phyloP scores from a whole-genome alignment of 805 yeast species.

The Spathaspora boniae region DNA sequence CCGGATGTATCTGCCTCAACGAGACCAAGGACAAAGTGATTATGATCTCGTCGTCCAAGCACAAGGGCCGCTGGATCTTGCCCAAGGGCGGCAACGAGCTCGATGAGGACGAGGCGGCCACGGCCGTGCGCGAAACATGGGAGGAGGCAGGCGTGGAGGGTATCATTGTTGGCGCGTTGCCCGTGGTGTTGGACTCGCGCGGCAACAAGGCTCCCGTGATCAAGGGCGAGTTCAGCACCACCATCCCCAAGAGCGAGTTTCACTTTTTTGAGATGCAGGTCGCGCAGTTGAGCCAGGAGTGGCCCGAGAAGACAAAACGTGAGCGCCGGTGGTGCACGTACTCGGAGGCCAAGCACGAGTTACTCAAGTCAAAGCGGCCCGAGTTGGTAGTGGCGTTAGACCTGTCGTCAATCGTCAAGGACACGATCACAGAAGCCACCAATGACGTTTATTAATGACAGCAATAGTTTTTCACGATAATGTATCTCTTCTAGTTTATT shows the following conservation, averaged over 20 bases:
- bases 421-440: constrained; percentile 13
- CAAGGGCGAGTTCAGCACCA: constrained; percentile 30
- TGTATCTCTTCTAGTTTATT: not conserved
- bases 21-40: constrained; percentile 57
- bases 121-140: constrained; percentile 92
- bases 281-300: constrained; percentile 49
- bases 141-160: constrained; percentile 95
- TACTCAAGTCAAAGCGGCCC: constrained; percentile 54
- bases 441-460: constrained; percentile 11
- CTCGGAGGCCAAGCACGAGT: constrained; percentile 60
- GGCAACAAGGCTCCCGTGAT: constrained; percentile 38
- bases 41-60: constrained; percentile 73
- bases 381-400: constrained; percentile 66
- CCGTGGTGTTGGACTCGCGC: constrained; percentile 59
- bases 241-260: constrained; percentile 72
- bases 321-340: constrained; percentile 73
- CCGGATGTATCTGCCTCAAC: constrained; percentile 83
- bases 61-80: constrained; percentile 72
- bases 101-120: constrained; percentile 59
- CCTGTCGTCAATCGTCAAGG: constrained; percentile 47
- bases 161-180: constrained; percentile 49
- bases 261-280: constrained; percentile 81
- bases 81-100: constrained; percentile 95
- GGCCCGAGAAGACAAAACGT: constrained; percentile 74
- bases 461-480: constrained; percentile 1